Percentiles rank a stretch among this genome's conserved stretches.
Evolutionary conservation across 139 green algal species (phyloP).

Genomic region (Asterochloris sp.): DNA sequence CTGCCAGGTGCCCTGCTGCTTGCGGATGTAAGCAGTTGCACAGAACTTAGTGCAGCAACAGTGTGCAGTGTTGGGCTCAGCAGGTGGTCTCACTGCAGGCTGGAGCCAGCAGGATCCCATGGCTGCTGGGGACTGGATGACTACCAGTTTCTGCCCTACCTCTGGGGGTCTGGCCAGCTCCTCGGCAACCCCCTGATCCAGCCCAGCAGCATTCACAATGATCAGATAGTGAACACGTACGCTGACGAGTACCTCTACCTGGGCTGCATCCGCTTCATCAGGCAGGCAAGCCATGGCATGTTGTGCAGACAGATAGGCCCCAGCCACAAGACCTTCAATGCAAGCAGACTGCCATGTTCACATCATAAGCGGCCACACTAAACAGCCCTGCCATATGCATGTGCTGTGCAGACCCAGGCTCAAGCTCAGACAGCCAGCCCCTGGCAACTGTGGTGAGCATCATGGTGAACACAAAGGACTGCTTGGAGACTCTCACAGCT

Average conservation of each 20-base stretch:
- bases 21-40: background rate
- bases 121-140: constrained; percentile 98
- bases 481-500: no score
- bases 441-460: no score
- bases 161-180: constrained; percentile 78
- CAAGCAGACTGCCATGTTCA: no score
- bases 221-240: constrained; percentile 65
- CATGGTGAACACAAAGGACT: no score
- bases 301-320: background rate
- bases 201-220: constrained; percentile 79
- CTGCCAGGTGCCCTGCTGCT: no score
- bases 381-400: no score
- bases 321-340: no score
- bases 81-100: constrained; percentile 15
- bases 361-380: no score
- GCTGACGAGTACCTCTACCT: constrained; percentile 89
- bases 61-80: background rate
- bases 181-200: constrained; percentile 64
- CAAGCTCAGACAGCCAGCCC: no score
- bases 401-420: no score
- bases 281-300: constrained; percentile 38
- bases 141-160: constrained; percentile 97
- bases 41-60: background rate
- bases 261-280: constrained; percentile 71
- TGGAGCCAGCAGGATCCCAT: constrained; percentile 94